Conservation (phyloP, 306 rosid genomes). For the Trichosanthes cucumerina region DNA sequence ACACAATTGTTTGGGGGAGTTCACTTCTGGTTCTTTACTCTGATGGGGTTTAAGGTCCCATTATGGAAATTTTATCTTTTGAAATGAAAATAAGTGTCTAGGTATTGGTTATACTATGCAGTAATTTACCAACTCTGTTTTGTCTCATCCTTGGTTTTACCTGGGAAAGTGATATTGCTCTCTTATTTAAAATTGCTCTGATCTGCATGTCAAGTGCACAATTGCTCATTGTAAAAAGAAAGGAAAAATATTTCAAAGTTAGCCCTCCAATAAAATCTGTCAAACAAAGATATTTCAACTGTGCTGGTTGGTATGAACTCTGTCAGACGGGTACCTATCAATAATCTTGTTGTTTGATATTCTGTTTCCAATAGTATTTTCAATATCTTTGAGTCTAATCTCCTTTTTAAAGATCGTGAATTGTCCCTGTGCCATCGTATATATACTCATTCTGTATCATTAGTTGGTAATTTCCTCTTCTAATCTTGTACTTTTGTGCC, state of each 20-base stretch:
- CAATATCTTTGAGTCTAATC: no score
- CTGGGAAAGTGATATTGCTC: slow-evolving; percentile 10
- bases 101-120: not conserved
- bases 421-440: not conserved
- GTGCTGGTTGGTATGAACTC: no score
- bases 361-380: no score
- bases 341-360: no score
- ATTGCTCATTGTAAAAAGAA: slow-evolving; percentile 51
- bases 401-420: no score
- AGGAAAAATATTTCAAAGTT: slow-evolving; percentile 80
- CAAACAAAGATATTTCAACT: no score
- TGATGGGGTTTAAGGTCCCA: no score
- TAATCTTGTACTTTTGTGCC: not conserved
- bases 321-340: no score
- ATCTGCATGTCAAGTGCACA: slow-evolving; percentile 81
- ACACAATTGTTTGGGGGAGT: no score
- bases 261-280: slow-evolving; percentile 90
- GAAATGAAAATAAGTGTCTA: not conserved
- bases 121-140: not conserved
- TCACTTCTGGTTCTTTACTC: no score
- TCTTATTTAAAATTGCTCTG: slow-evolving; percentile 22
- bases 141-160: not conserved
- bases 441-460: not conserved
- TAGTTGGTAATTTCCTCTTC: not conserved
- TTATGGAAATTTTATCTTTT: not conserved